Percentiles rank a stretch among this genome's conserved stretches.
Conservation (phyloP, 495 filamentous ascomycete species). For the Aspergillus haitiensis region DNA sequence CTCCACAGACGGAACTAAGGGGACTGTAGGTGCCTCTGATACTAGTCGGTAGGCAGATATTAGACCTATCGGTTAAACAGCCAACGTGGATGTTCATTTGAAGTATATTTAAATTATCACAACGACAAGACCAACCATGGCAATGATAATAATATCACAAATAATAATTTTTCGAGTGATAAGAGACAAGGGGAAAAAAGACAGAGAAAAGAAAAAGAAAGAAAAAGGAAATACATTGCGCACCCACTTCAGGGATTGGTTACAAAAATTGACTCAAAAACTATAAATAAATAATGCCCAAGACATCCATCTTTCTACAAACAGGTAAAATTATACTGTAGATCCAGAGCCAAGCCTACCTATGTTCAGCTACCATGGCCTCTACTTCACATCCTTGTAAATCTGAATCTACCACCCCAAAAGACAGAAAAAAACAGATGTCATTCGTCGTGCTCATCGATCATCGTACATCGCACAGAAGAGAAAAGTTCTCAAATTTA, state of each 20-base stretch:
- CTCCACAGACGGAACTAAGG: not conserved
- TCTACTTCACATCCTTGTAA: constrained; percentile 5
- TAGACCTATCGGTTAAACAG: too few species aligned
- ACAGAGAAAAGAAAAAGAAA: not conserved
- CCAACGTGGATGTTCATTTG: too few species aligned
- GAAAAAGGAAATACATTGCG: not conserved
- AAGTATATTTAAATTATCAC: too few species aligned
- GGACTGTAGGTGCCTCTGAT: too few species aligned
- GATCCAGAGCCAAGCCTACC: not conserved
- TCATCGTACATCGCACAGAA: constrained; percentile 21
- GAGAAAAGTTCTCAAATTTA: constrained; percentile 8
- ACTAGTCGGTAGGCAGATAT: too few species aligned
- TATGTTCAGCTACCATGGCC: not conserved
- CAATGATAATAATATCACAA: not conserved
- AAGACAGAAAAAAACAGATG: too few species aligned
- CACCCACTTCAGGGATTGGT: constrained; percentile 1
- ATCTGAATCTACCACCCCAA: constrained; percentile 9
- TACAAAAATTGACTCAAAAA: constrained; percentile 5
- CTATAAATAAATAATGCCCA: constrained; percentile 8
- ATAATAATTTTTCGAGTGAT: not conserved
- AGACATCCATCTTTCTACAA: constrained; percentile 4
- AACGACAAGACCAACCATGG: too few species aligned
- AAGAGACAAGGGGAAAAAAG: not conserved
- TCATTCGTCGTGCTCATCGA: constrained; percentile 28
- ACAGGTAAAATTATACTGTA: constrained; percentile 8